Conservation (phyloP, 2,329 filamentous ascomycete genomes). For the Colletotrichum abscissum region DNA sequence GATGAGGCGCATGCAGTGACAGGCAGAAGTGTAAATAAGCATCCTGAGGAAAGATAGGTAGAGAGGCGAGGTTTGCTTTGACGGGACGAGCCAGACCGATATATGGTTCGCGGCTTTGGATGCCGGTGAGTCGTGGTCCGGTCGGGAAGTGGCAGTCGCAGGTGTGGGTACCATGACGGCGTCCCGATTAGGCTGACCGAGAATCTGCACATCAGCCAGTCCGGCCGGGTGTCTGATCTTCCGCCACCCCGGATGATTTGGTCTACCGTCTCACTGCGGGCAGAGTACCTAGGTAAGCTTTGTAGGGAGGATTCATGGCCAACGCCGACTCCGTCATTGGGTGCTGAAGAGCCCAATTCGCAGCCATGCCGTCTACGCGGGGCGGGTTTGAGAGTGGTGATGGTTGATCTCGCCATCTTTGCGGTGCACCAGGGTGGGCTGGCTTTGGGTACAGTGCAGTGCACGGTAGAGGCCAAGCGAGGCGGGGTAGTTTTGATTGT, state of each 20-base stretch:
- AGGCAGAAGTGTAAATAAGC: too few relatives aligned
- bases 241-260: constrained; percentile 2
- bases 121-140: constrained; percentile 7
- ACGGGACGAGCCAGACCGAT: not conserved
- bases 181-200: not conserved
- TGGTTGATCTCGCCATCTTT: constrained; percentile 11
- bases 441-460: constrained; percentile 6
- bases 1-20: not conserved
- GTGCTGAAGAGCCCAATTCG: not conserved
- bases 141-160: not conserved
- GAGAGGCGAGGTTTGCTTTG: not conserved
- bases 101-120: not conserved
- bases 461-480: not conserved
- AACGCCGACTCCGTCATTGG: constrained; percentile 18
- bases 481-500: not conserved
- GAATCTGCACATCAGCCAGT: not conserved
- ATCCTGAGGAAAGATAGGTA: not conserved
- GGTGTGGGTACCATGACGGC: not conserved
- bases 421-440: not conserved
- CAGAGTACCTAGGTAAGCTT: not conserved
- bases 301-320: not conserved
- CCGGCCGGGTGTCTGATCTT: not conserved
- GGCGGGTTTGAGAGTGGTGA: constrained; percentile 7
- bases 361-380: not conserved
- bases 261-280: not conserved